Evolutionary conservation across 2,329 filamentous ascomycete genomes (phyloP), one percentile per base, ranked within the genome.

Genomic region (Calonectria pseudoturangicola): DNA sequence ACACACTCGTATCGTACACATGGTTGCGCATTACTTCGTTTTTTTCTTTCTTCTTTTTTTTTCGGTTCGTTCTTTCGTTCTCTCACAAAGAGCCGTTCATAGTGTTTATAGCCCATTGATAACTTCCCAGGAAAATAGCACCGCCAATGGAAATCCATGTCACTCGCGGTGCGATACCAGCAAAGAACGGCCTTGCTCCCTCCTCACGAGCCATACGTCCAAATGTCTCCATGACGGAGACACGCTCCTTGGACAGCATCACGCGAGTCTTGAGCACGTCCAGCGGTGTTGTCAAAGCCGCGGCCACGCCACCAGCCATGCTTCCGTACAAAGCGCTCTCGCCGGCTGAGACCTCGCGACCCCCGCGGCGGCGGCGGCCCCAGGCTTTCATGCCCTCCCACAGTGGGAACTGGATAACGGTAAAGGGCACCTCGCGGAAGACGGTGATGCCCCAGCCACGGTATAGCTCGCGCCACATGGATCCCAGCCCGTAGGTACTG

Each of bases 181-280:
- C 90, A 79, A 96, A 95, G 83, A 96, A 95, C 0, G 92, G 92
- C 73, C 88, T 85, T 6, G 91, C 82, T 1, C 94, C 94, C 74
- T 92, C 89, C 68, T 92, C 89, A 62, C 84, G 86, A 80, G 92
- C 86, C 71, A 98, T 94, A 25, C 88, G 86, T 66, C 86, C 87
- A 74, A 96, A 86, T 73, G 98, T 88, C 5, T 84, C 83, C 41
- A 86, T 82, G 75, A 92, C 89, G 15, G 88, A 89, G 82, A 90
- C 90, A 78, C 87, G 91, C 87, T 93, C 91, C 80, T 91, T 89
- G 16, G 94, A 93, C 77, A 99, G 87, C 97, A 99, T 99, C 85
- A 98, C 93, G 75, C 97, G 89, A 76, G 97, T 99, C 91, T 99
- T 99, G 77, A 99, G 88, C 74, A 99, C 97, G 85, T 99, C 97